These are phyloP conservation scores for Kalanchoe fedtschenkoi DNA, from an alignment of 164 flowering plant genomes.

Conservation along the genomic window DNA sequence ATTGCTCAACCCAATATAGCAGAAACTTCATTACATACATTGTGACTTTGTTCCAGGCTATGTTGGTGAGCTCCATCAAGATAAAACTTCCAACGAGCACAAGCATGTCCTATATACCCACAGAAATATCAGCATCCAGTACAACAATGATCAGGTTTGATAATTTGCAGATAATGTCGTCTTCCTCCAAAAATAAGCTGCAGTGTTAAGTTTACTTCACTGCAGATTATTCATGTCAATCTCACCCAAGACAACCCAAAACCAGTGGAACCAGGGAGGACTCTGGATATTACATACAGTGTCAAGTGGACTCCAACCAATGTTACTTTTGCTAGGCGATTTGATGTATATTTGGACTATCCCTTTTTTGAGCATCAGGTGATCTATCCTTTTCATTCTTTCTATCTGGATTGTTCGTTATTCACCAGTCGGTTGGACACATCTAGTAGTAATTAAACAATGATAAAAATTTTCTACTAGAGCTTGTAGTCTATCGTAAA, in stretches of 20 bases:
- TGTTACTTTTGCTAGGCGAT: constrained; percentile 78
- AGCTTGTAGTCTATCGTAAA: neutral
- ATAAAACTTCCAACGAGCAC: constrained; percentile 51
- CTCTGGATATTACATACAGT: constrained; percentile 73
- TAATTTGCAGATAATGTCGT: constrained; percentile 5
- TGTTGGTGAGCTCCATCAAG: constrained; percentile 83
- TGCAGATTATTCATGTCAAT: constrained; percentile 92
- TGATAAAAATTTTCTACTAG: neutral
- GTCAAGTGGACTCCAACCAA: constrained; percentile 72
- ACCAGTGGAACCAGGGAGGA: constrained; percentile 65
- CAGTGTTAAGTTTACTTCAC: constrained; percentile 11
- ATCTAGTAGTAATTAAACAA: neutral
- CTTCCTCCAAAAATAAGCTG: neutral
- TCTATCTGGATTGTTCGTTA: neutral
- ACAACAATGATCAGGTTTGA: constrained; percentile 79
- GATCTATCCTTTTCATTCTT: constrained; percentile 2
- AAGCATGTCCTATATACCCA: constrained; percentile 75
- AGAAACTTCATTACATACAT: neutral
- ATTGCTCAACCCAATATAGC: neutral
- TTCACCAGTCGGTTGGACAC: neutral
- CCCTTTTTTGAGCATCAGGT: constrained; percentile 99
- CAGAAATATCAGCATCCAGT: constrained; percentile 53
- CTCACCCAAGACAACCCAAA: constrained; percentile 73
- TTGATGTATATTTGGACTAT: constrained; percentile 95
- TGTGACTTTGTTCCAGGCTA: constrained; percentile 35